A percentile compares a stretch with the other conserved stretches of the same genome.
phyloP scores from a whole-genome alignment of 75 land plant genomes.

The Pinus albicaulis region DNA sequence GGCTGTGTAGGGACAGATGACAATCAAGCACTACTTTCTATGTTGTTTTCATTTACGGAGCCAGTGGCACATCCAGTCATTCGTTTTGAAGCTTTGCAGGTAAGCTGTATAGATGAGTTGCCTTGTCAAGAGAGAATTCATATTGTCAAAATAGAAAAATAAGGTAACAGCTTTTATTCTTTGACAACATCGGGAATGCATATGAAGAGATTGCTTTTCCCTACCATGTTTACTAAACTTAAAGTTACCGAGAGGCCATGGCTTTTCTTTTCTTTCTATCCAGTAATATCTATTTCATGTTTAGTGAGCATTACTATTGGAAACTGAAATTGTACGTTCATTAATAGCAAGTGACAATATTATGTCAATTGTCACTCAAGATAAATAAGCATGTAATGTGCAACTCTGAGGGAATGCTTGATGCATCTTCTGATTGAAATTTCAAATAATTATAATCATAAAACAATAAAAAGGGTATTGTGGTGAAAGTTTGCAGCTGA shows the following conservation, averaged over 20 bases:
- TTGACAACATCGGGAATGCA: neutral
- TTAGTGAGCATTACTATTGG: neutral
- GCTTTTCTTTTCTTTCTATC: neutral
- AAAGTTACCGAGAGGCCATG: neutral
- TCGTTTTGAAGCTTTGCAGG: constrained; percentile 67
- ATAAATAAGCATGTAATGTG: too few relatives aligned
- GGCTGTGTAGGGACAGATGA: constrained; percentile 18
- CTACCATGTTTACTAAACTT: neutral
- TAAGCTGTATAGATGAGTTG: constrained; percentile 8
- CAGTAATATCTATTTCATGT: neutral
- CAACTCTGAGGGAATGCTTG: too few relatives aligned
- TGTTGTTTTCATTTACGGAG: constrained; percentile 33
- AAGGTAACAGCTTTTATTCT: neutral
- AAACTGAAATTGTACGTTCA: too few relatives aligned
- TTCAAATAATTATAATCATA: too few relatives aligned
- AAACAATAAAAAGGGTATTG: neutral
- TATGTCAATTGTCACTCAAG: too few relatives aligned
- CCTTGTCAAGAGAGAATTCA: neutral
- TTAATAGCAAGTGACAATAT: too few relatives aligned
- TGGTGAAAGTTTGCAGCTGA: neutral
- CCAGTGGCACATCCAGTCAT: constrained; percentile 23
- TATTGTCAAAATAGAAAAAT: neutral
- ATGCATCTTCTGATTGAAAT: too few relatives aligned
- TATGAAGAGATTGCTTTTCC: neutral
- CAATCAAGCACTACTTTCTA: constrained; percentile 20